Conservation (phyloP, 257 asterid genomes). For the Anisodus tanguticus region DNA sequence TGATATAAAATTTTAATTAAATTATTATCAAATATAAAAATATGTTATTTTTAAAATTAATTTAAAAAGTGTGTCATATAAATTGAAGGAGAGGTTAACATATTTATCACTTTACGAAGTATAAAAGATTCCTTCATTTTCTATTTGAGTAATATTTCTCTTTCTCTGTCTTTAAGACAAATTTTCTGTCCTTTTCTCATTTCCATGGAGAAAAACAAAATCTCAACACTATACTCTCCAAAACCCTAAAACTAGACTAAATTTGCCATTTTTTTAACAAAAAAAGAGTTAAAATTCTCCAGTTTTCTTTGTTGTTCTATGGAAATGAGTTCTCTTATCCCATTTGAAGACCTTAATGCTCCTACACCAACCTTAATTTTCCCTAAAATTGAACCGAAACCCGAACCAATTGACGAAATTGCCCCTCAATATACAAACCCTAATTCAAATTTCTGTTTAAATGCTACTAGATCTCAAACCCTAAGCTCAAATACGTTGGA, state of each 20-base stretch:
- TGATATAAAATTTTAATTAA: too few relatives aligned
- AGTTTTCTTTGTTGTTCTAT: not conserved
- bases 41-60: too few relatives aligned
- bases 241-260: not conserved
- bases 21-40: too few relatives aligned
- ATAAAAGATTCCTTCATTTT: not conserved
- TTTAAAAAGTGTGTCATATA: too few relatives aligned
- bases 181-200: not conserved
- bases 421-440: conserved; percentile 14
- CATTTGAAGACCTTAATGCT: not conserved
- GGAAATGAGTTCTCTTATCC: conserved; percentile 4
- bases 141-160: not conserved
- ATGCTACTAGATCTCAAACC: not conserved
- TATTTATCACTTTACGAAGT: too few relatives aligned
- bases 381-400: conserved; percentile 14
- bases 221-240: not conserved
- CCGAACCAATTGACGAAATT: conserved; percentile 4
- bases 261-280: too few relatives aligned
- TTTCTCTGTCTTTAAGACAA: not conserved
- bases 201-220: not conserved
- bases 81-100: too few relatives aligned
- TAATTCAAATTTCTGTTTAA: not conserved
- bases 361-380: not conserved
- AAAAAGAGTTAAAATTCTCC: not conserved
- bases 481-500: not conserved